A percentile compares a stretch with the other conserved stretches of the same genome.
These are phyloP conservation scores for Nitzschia sp. DNA, from an alignment of 108 stramenopile genomes.

Conservation along the genomic window DNA sequence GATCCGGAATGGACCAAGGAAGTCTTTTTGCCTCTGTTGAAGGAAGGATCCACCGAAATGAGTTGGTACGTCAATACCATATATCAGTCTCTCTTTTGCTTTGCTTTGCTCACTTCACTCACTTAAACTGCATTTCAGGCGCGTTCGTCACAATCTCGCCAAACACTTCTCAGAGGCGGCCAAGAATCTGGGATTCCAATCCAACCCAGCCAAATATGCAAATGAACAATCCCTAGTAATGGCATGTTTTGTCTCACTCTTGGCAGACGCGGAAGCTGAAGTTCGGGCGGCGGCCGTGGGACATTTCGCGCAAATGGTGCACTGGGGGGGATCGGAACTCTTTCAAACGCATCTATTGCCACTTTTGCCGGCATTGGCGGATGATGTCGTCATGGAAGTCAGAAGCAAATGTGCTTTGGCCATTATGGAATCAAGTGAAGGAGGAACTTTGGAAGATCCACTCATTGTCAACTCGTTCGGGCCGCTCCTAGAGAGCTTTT, in stretches of 20 bases:
- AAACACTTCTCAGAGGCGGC: slow-evolving; percentile 81
- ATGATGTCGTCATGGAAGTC: slow-evolving; percentile 72
- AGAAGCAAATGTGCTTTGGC: slow-evolving; percentile 59
- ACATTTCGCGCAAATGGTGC: slow-evolving; percentile 82
- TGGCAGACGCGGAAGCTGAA: slow-evolving; percentile 91
- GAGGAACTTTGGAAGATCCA: slow-evolving; percentile 69
- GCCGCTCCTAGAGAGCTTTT: slow-evolving; percentile 78
- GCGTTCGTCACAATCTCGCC: slow-evolving; percentile 92
- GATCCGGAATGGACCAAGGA: slow-evolving; percentile 64
- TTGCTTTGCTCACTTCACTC: not conserved
- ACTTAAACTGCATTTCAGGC: slow-evolving; percentile 44
- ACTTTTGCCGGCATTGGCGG: slow-evolving; percentile 61
- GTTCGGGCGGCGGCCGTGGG: slow-evolving; percentile 93
- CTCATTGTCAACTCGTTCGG: slow-evolving; percentile 80
- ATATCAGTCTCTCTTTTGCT: not conserved
- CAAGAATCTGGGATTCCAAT: slow-evolving; percentile 63
- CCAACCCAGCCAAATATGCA: slow-evolving; percentile 23
- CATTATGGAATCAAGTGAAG: slow-evolving; percentile 82
- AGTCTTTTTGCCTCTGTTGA: slow-evolving; percentile 75
- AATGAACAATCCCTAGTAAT: slow-evolving; percentile 51
- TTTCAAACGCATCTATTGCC: slow-evolving; percentile 73
- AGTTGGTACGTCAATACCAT: slow-evolving; percentile 75
- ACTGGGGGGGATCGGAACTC: slow-evolving; percentile 75
- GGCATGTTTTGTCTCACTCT: slow-evolving; percentile 78
- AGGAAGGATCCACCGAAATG: slow-evolving; percentile 75